phyloP scores from a whole-genome alignment of 371 early-diverging fungal genomes.

The Catenaria anguillulae region DNA sequence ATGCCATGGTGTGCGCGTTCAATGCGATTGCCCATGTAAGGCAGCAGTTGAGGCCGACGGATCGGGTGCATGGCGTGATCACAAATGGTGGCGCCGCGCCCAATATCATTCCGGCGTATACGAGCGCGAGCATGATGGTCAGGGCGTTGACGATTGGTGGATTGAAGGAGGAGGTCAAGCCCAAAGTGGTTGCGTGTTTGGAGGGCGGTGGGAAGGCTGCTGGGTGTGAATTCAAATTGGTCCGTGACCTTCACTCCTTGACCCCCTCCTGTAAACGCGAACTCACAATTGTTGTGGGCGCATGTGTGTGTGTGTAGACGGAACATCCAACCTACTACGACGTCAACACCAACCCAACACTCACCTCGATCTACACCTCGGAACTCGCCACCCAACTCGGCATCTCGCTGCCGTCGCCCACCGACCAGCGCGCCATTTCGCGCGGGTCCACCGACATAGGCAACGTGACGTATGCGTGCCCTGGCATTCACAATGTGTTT shows the following conservation, averaged over 20 bases:
- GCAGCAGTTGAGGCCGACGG: conserved; percentile 46
- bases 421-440: conserved; percentile 21
- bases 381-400: conserved; percentile 31
- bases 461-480: conserved; percentile 38
- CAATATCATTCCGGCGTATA: conserved; percentile 46
- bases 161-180: conserved; percentile 25
- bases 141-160: conserved; percentile 35
- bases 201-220: conserved; percentile 46
- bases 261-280: too few relatives aligned
- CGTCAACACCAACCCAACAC: conserved; percentile 33
- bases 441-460: conserved; percentile 59
- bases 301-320: too few relatives aligned
- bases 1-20: conserved; percentile 45
- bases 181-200: conserved; percentile 36
- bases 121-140: conserved; percentile 33
- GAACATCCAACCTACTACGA: conserved; percentile 32
- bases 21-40: conserved; percentile 44
- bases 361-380: conserved; percentile 35
- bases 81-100: conserved; percentile 45
- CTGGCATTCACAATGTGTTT: conserved; percentile 39
- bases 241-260: too few relatives aligned
- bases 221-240: too few relatives aligned
- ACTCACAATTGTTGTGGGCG: too few relatives aligned
- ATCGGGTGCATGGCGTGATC: conserved; percentile 57
- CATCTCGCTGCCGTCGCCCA: conserved; percentile 19